Percentiles rank a stretch among this genome's conserved stretches.
Conservation (phyloP, 345 rosid species). For the Pistacia vera region DNA sequence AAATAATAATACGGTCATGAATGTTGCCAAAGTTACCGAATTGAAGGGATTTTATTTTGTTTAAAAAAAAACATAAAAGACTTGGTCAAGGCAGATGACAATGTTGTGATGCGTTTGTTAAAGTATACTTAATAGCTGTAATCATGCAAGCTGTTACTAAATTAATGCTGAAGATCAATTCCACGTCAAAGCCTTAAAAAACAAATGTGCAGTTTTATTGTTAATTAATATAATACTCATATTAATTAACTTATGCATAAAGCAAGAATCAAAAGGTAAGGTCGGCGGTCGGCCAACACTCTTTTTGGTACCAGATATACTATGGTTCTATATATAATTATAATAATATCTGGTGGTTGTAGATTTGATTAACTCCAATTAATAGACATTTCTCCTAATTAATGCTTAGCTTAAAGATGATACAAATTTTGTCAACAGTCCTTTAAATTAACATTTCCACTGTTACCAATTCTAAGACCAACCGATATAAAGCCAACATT, state of each 20-base stretch:
- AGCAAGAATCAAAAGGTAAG: neutral
- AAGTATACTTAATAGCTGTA: neutral
- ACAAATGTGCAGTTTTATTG: neutral
- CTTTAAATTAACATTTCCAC: no score
- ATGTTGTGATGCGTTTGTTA: neutral
- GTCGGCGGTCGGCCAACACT: constrained; percentile 2
- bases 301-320: neutral
- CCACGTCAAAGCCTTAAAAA: neutral
- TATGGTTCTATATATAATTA: neutral
- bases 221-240: neutral
- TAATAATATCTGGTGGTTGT: neutral
- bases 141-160: neutral
- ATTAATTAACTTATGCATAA: no score
- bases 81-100: constrained; percentile 8
- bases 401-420: no score
- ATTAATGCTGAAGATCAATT: neutral
- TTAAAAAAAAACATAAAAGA: neutral
- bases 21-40: neutral
- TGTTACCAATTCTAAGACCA: no score
- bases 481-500: no score
- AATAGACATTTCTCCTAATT: neutral
- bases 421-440: no score
- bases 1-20: neutral
- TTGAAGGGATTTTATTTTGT: neutral
- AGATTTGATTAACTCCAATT: neutral